Conservation (phyloP, 352 stramenopile genomes). For the Globisporangium echinulatum region DNA sequence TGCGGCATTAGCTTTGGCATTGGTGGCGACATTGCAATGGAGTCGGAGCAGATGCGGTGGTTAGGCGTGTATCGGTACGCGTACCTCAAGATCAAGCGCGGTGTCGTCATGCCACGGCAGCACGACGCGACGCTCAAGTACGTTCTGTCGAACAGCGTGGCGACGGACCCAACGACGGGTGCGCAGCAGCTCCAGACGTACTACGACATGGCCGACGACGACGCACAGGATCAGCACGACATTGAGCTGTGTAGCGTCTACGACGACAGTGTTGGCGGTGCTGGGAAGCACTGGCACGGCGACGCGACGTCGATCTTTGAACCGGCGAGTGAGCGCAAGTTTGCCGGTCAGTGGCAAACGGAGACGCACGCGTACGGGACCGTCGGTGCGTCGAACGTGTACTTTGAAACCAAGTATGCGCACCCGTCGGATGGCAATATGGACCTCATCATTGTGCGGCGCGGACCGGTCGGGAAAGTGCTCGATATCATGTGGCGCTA, state of each 20-base stretch:
- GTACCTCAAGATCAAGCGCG: slow-evolving; percentile 69
- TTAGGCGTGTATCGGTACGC: slow-evolving; percentile 67
- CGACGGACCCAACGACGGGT: slow-evolving; percentile 33
- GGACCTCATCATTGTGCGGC: slow-evolving; percentile 66
- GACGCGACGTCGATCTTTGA: slow-evolving; percentile 53
- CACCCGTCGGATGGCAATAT: slow-evolving; percentile 78
- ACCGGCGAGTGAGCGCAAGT: slow-evolving; percentile 56
- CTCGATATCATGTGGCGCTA: slow-evolving; percentile 49
- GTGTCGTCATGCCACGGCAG: slow-evolving; percentile 36
- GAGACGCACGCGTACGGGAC: slow-evolving; percentile 48
- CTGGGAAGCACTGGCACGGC: slow-evolving; percentile 50
- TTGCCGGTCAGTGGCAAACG: slow-evolving; percentile 39
- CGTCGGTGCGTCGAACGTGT: slow-evolving; percentile 66
- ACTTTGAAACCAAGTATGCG: slow-evolving; percentile 76
- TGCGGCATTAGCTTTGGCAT: slow-evolving; percentile 73
- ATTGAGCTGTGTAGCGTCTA: slow-evolving; percentile 77
- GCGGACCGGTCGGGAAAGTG: slow-evolving; percentile 37
- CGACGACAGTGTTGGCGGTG: slow-evolving; percentile 30
- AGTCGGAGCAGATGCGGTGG: slow-evolving; percentile 67
- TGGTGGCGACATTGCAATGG: slow-evolving; percentile 62
- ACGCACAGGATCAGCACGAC: slow-evolving; percentile 55
- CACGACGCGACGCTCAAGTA: slow-evolving; percentile 67
- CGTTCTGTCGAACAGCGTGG: slow-evolving; percentile 50
- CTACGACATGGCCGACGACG: slow-evolving; percentile 60
- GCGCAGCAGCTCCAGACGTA: slow-evolving; percentile 62